phyloP scores from a whole-genome alignment of 2,329 filamentous ascomycete genomes.

The Thielaviopsis punctulata region DNA sequence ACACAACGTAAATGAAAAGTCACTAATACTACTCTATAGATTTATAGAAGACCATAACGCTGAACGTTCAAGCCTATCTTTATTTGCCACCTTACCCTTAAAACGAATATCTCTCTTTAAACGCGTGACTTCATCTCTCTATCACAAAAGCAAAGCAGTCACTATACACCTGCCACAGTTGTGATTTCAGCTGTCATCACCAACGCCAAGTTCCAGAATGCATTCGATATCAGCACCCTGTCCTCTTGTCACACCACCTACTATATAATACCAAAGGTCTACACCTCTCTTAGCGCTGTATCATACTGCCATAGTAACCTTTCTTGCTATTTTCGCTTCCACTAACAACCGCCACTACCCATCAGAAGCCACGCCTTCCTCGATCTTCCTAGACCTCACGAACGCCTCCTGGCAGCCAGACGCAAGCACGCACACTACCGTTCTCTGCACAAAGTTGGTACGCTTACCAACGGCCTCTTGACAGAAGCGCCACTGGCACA shows the following conservation, averaged over 20 bases:
- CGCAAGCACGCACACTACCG: not conserved
- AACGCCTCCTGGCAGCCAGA: not conserved
- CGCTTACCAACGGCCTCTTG: not conserved
- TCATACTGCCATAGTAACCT: not conserved
- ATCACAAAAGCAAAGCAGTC: not conserved
- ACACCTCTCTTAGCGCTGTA: no score
- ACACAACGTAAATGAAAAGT: no score
- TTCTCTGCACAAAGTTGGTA: not conserved
- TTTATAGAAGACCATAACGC: no score
- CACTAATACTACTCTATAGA: no score
- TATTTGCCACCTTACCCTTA: no score
- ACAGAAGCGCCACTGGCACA: not conserved
- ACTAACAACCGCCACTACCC: not conserved
- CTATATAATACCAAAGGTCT: not conserved
- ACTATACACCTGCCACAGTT: not conserved
- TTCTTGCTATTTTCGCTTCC: not conserved
- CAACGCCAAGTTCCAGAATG: not conserved
- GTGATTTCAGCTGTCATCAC: not conserved
- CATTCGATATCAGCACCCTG: not conserved
- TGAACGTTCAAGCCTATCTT: no score
- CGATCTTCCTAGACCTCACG: not conserved
- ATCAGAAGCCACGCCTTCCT: not conserved
- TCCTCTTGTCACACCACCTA: not conserved
- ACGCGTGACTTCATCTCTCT: no score
- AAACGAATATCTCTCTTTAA: no score